Conservation (phyloP, 2,329 filamentous ascomycete species). For the Aureobasidium sp. region DNA sequence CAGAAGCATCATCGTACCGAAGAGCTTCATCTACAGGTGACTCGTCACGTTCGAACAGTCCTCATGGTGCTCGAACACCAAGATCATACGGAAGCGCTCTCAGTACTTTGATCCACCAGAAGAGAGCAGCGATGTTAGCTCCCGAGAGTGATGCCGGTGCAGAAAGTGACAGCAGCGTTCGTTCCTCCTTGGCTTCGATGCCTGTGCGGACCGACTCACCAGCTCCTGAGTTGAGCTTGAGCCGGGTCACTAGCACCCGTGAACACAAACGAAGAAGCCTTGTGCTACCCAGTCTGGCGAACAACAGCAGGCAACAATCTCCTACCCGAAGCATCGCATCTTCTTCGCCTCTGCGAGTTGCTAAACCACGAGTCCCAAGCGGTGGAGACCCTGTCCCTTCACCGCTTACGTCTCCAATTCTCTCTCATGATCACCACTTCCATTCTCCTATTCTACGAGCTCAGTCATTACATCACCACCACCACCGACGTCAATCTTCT, state of each 20-base stretch:
- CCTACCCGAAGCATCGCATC: constrained; percentile 72
- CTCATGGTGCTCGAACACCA: constrained; percentile 83
- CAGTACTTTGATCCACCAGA: constrained; percentile 58
- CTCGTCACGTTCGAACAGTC: constrained; percentile 83
- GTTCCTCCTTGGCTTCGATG: constrained; percentile 69
- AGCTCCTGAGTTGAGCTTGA: constrained; percentile 72
- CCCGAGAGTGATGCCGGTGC: constrained; percentile 78
- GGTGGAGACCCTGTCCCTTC: constrained; percentile 63
- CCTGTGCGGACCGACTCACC: constrained; percentile 79
- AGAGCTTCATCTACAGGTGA: constrained; percentile 57
- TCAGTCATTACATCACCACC: constrained; percentile 37
- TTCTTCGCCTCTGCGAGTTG: constrained; percentile 70
- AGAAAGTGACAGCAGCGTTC: constrained; percentile 79
- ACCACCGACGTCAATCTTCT: constrained; percentile 81
- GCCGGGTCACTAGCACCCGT: constrained; percentile 67
- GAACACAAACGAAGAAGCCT: constrained; percentile 83
- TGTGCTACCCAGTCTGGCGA: constrained; percentile 59
- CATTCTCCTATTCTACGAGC: constrained; percentile 60
- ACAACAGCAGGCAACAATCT: constrained; percentile 80
- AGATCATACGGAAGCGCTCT: constrained; percentile 61
- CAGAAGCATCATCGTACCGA: constrained; percentile 37
- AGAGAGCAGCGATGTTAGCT: constrained; percentile 59
- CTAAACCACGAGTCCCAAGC: constrained; percentile 66
- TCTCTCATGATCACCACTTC: constrained; percentile 69
- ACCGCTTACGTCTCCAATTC: constrained; percentile 81